Evolutionary conservation across 306 rosid species (phyloP), one percentile per base, ranked within the genome.

Genomic region (Prunus kanzakura): DNA sequence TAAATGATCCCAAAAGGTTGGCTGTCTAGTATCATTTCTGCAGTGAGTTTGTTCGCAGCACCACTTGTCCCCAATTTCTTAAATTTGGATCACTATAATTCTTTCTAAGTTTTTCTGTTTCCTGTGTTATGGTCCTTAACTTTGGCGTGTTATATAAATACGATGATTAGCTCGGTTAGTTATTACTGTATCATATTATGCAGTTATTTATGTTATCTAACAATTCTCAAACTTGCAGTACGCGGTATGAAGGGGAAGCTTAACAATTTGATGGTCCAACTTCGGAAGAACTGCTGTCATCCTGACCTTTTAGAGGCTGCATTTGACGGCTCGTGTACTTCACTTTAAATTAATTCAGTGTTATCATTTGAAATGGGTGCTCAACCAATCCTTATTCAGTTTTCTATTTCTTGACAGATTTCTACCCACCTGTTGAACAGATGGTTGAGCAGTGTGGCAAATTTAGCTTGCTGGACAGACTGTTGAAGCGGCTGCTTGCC

Each of bases 221-320:
- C 22, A 20, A 64, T 52, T 41, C 19, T 16, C 50, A 66, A 67
- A 74, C 67, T 35, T 90, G 85, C 87, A 95, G 98, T 86, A 10
- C 63, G 70, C 56, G 76, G 74, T 61, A 41, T 52, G 30, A 66
- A 19, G 43, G 80, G 73, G 32, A 73, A 29, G 64, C 73, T 96
- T 81, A 84, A 86, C 78, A 91, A 89, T 84, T 69, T 96, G 90
- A 49, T 79, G 73, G 6, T 96, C 82, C 99, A 96, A 75, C 99
- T 96, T 80, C 88, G 99, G 79, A 96, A 96, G 86, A 91, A 87
- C 84, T 96, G 99, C 82, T 89, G 87, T 87, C 99, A 92, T 87
- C 99, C 99, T 25, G 99, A 96, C 75, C 89, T 96, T 65, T 67
- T 96, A 73, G 89, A 89, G 67, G 82, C 97, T 2, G 84, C 79